phyloP scores from a whole-genome alignment of 2,329 filamentous ascomycete species.

The Fusarium beomiforme region DNA sequence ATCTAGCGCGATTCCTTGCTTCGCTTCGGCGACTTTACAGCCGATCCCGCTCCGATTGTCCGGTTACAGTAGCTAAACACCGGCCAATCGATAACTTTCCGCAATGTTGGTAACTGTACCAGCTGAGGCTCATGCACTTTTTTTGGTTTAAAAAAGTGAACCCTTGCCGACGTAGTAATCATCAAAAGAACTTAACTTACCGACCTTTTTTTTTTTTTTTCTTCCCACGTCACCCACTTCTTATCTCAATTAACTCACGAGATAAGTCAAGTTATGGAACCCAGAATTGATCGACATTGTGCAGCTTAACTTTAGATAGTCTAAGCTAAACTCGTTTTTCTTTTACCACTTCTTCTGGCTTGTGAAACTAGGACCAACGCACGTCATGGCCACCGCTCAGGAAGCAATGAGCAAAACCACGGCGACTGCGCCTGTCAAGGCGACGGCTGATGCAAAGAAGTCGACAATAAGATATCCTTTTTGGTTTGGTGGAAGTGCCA shows the following conservation, averaged over 20 bases:
- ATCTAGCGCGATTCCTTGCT: slow-evolving; percentile 22
- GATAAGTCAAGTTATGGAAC: slow-evolving; percentile 11
- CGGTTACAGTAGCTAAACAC: slow-evolving; percentile 25
- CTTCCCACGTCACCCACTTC: slow-evolving; percentile 12
- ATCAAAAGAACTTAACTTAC: background rate
- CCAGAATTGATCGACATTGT: slow-evolving; percentile 6
- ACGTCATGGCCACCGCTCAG: slow-evolving; percentile 35
- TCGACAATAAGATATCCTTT: slow-evolving; percentile 73
- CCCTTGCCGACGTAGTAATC: slow-evolving; percentile 23
- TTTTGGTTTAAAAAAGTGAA: slow-evolving; percentile 1
- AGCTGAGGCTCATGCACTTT: slow-evolving; percentile 28
- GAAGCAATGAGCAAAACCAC: slow-evolving; percentile 26
- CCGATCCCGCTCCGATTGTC: slow-evolving; percentile 25
- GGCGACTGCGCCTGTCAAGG: slow-evolving; percentile 23
- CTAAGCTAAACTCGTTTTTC: slow-evolving; percentile 15
- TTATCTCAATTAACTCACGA: background rate
- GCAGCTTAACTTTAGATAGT: slow-evolving; percentile 30
- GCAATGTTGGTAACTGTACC: background rate
- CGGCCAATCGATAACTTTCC: slow-evolving; percentile 15
- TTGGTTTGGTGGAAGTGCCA: slow-evolving; percentile 97
- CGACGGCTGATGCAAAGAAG: slow-evolving; percentile 51
- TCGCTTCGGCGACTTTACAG: slow-evolving; percentile 11
- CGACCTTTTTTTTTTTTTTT: slow-evolving; percentile 3
- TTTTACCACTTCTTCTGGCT: background rate
- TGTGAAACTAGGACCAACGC: slow-evolving; percentile 1